Evolutionary conservation across 1,139 yeast genomes (phyloP).

Genomic region (Lodderomyces elongisporus): DNA sequence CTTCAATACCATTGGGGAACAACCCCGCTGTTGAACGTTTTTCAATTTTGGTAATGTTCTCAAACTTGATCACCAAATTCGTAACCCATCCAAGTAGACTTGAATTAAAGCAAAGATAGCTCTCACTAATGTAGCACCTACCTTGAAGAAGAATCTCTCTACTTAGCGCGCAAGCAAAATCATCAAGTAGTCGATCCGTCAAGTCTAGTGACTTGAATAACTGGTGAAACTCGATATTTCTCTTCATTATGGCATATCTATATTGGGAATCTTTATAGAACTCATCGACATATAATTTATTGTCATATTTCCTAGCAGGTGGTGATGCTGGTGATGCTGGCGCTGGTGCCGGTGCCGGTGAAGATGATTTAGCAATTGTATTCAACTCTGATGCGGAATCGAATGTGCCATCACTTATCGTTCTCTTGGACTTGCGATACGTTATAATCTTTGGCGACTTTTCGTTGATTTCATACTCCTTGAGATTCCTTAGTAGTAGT

Average conservation of each 20-base stretch:
- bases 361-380: conserved; percentile 2
- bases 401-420: conserved; percentile 29
- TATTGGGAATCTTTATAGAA: conserved; percentile 30
- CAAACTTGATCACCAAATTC: conserved; percentile 64
- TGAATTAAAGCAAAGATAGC: conserved; percentile 83
- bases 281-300: conserved; percentile 35
- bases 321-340: conserved; percentile 10
- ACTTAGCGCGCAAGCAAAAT: conserved; percentile 85
- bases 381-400: conserved; percentile 14
- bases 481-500: conserved; percentile 11
- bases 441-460: conserved; percentile 44
- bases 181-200: conserved; percentile 73
- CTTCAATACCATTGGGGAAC: conserved; percentile 82
- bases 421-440: conserved; percentile 39
- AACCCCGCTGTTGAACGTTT: conserved; percentile 82
- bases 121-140: conserved; percentile 75
- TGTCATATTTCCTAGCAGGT: conserved; percentile 27
- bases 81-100: conserved; percentile 93
- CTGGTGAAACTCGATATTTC: conserved; percentile 77
- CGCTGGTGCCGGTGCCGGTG: conserved; percentile 2
- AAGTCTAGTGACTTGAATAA: conserved; percentile 65
- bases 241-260: conserved; percentile 58
- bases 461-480: conserved; percentile 8
- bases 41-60: conserved; percentile 69
- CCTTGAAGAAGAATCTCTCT: conserved; percentile 92